Conservation (phyloP, 2,329 filamentous ascomycete genomes). For the Diplodia intermedia region DNA sequence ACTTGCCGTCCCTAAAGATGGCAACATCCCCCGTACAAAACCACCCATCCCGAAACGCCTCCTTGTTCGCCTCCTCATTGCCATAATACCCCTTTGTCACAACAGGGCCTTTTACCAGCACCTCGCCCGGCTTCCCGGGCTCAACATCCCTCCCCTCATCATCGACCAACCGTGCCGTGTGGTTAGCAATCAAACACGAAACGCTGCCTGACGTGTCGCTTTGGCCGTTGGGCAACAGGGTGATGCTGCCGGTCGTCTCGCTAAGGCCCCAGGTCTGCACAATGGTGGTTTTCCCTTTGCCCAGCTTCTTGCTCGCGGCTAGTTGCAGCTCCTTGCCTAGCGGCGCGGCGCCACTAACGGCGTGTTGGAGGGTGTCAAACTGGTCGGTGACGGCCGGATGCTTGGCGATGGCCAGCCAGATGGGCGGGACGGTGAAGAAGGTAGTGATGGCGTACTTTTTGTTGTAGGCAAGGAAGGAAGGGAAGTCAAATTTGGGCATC, state of each 20-base stretch:
- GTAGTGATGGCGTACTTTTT: constrained; percentile 59
- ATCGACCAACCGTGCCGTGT: constrained; percentile 43
- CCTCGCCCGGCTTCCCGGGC: constrained; percentile 43
- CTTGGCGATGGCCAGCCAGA: constrained; percentile 67
- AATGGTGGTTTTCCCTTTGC: constrained; percentile 50
- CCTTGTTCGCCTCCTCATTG: constrained; percentile 42
- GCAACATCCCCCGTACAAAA: constrained; percentile 51
- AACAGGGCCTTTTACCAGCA: constrained; percentile 46
- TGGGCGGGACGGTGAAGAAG: constrained; percentile 67
- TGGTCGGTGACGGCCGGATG: constrained; percentile 59
- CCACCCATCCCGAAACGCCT: constrained; percentile 46
- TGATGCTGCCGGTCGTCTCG: constrained; percentile 56
- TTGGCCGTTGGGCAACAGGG: constrained; percentile 40
- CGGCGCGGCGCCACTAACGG: constrained; percentile 63
- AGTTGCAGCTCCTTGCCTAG: constrained; percentile 62
- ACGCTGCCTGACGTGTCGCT: constrained; percentile 54
- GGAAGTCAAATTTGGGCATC: constrained; percentile 68
- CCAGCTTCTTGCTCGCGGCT: constrained; percentile 57
- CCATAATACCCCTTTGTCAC: constrained; percentile 50
- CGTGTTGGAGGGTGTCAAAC: constrained; percentile 58
- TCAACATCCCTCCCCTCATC: constrained; percentile 45
- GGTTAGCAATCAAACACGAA: constrained; percentile 51
- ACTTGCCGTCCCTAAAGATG: constrained; percentile 44
- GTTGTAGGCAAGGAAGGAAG: constrained; percentile 61
- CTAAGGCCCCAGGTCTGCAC: constrained; percentile 66